These are phyloP conservation scores for Escallonia rubra DNA, from an alignment of 129 eudicot genomes.

Conservation along the genomic window DNA sequence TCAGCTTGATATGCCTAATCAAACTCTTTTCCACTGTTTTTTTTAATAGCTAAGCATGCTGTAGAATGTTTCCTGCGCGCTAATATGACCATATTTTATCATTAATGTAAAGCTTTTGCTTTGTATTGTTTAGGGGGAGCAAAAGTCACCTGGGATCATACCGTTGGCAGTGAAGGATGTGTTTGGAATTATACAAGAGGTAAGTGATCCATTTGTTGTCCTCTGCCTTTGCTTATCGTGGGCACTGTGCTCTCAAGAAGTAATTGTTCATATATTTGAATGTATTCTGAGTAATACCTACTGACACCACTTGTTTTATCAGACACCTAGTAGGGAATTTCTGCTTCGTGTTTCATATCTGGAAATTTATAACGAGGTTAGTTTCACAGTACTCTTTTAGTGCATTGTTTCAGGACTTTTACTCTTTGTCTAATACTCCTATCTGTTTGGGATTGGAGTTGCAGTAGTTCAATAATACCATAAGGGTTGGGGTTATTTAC, in stretches of 20 bases:
- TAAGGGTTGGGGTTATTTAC: background rate
- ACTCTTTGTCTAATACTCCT: slow-evolving; percentile 1
- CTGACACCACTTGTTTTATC: slow-evolving; percentile 24
- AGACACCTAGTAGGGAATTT: slow-evolving; percentile 91
- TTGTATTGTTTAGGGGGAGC: slow-evolving; percentile 62
- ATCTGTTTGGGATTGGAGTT: background rate
- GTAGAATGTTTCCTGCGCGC: no score
- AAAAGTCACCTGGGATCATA: slow-evolving; percentile 88
- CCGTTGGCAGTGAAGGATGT: slow-evolving; percentile 94
- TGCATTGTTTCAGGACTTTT: background rate
- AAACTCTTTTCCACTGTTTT: no score
- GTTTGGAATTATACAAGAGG: slow-evolving; percentile 89
- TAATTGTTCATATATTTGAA: background rate
- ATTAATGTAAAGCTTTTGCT: slow-evolving; percentile 9
- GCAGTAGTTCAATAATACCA: background rate
- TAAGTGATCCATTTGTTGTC: slow-evolving; percentile 16
- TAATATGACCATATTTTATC: background rate
- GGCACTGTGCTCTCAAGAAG: background rate
- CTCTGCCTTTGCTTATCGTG: background rate
- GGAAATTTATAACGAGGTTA: slow-evolving; percentile 91
- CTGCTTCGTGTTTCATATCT: slow-evolving; percentile 88
- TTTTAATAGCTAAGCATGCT: no score
- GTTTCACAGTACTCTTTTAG: slow-evolving; percentile 9
- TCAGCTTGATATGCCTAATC: no score
- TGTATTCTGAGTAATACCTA: background rate